A percentile compares a stretch with the other conserved stretches of the same genome.
Evolutionary conservation across 2,329 filamentous ascomycete genomes (phyloP).

Genomic region (Diaporthe vexans): DNA sequence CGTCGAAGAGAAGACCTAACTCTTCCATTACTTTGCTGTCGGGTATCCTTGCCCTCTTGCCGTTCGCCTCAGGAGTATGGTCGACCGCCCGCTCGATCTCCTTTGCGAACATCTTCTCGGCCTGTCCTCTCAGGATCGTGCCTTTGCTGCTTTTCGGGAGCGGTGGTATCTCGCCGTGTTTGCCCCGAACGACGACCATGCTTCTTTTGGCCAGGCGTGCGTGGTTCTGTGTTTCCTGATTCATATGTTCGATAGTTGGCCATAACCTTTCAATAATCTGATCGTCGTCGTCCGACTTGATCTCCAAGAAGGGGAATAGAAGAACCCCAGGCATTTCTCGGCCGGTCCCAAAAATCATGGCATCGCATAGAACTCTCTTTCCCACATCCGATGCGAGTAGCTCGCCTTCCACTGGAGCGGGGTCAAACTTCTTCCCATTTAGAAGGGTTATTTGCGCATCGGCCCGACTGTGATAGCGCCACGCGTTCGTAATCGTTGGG

Average conservation of each 20-base stretch:
- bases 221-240: constrained; percentile 64
- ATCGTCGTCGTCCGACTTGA: constrained; percentile 46
- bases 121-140: constrained; percentile 65
- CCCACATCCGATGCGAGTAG: constrained; percentile 57
- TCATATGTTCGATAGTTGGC: constrained; percentile 61
- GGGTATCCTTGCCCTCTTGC: constrained; percentile 41
- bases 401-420: constrained; percentile 70
- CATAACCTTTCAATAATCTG: constrained; percentile 58
- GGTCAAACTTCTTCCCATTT: constrained; percentile 79
- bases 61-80: constrained; percentile 29
- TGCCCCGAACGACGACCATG: constrained; percentile 60
- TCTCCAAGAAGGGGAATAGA: constrained; percentile 59
- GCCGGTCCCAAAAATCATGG: constrained; percentile 73
- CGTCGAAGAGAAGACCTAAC: constrained; percentile 52
- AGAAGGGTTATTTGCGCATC: constrained; percentile 74
- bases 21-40: constrained; percentile 53
- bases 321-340: constrained; percentile 69
- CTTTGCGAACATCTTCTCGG: constrained; percentile 62
- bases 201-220: constrained; percentile 63
- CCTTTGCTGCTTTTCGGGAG: constrained; percentile 75
- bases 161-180: constrained; percentile 45
- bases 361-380: constrained; percentile 61
- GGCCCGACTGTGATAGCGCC: constrained; percentile 73
- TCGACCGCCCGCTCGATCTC: constrained; percentile 63
- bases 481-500: constrained; percentile 63